Evolutionary conservation across 2,329 filamentous ascomycete species (phyloP).

Genomic region (Lecanicillium sp.): DNA sequence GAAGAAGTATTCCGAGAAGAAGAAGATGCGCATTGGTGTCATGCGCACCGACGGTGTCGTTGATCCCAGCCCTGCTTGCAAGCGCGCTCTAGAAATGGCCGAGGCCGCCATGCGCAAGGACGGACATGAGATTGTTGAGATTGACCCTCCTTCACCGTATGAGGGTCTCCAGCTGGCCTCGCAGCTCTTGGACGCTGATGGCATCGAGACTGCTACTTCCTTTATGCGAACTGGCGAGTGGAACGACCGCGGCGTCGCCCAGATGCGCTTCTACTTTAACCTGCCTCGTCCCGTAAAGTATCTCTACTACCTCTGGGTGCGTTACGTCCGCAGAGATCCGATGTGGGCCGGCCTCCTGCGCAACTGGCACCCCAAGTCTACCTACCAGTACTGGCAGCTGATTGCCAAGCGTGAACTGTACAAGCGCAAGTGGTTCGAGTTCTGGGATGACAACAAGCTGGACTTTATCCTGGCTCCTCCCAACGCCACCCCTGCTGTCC

Average conservation of each 20-base stretch:
- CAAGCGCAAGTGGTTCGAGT: conserved; percentile 71
- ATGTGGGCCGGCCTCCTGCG: conserved; percentile 73
- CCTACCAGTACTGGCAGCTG: conserved; percentile 75
- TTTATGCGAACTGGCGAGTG: conserved; percentile 72
- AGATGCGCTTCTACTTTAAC: conserved; percentile 66
- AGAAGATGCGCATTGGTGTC: conserved; percentile 64
- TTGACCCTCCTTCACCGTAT: conserved; percentile 61
- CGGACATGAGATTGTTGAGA: conserved; percentile 67
- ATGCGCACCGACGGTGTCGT: conserved; percentile 76
- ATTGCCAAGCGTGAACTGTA: conserved; percentile 71
- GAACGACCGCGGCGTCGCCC: conserved; percentile 68
- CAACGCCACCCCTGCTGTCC: conserved; percentile 84
- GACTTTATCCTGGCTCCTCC: conserved; percentile 80
- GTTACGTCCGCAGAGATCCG: conserved; percentile 67
- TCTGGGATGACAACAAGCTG: conserved; percentile 67
- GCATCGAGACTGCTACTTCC: conserved; percentile 69
- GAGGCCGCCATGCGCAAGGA: conserved; percentile 59
- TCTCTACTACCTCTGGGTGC: conserved; percentile 84
- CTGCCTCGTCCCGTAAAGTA: conserved; percentile 71
- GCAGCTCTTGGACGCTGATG: conserved; percentile 77
- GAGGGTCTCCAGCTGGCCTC: conserved; percentile 70
- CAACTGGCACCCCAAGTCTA: conserved; percentile 65
- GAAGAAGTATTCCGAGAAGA: conserved; percentile 51
- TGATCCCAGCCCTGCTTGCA: conserved; percentile 77
- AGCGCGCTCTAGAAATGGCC: conserved; percentile 64